Conservation (phyloP, 2,329 filamentous ascomycete genomes). For the Phyllosticta capitalensis region DNA sequence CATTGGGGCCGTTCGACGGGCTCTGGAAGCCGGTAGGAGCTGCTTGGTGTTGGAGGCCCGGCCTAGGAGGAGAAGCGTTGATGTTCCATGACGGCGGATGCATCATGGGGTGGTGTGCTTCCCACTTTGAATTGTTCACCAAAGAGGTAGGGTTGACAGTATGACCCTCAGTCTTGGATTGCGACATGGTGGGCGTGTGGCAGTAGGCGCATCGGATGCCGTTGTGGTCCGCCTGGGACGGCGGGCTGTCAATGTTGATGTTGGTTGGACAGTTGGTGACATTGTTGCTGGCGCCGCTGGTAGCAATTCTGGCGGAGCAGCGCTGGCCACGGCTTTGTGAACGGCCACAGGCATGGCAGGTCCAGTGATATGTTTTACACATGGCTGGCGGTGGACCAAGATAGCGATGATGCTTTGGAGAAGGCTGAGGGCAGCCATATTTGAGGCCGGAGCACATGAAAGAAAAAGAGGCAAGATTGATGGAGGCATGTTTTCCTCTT, state of each 20-base stretch:
- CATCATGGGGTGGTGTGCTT: background rate
- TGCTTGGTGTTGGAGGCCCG: background rate
- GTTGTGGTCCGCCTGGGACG: background rate
- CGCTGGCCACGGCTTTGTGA: background rate
- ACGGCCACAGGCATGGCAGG: background rate
- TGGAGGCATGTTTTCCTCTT: background rate
- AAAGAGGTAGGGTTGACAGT: background rate
- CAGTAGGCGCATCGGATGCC: background rate
- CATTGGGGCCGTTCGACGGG: background rate
- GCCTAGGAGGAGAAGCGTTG: background rate
- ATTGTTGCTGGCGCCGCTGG: background rate
- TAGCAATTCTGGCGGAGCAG: background rate
- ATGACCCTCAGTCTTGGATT: background rate
- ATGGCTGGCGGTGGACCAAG: background rate
- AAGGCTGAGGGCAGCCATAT: background rate
- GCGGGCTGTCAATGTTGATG: background rate
- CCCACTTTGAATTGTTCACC: background rate
- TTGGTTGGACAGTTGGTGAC: background rate
- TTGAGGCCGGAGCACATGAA: background rate
- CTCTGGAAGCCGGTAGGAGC: background rate
- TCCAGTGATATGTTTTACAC: constrained; percentile 2
- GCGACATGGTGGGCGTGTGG: background rate
- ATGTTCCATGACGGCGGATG: background rate
- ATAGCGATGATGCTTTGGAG: background rate
- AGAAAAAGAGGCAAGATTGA: background rate